Evolutionary conservation across 345 rosid genomes (phyloP).

Genomic region (Brassica rapa): DNA sequence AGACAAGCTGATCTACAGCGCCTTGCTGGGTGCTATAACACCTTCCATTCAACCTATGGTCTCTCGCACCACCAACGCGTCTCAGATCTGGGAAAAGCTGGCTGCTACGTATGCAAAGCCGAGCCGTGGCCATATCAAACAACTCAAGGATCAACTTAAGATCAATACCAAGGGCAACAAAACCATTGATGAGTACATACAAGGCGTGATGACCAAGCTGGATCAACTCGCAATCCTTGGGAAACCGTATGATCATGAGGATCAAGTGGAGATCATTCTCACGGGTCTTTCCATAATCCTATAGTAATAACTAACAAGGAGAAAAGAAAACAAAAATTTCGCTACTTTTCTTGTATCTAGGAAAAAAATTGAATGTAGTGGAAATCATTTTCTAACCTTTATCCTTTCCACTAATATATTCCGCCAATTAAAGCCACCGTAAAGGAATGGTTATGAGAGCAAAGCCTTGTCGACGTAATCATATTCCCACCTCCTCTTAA

Average conservation of each 20-base stretch:
- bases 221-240: background rate
- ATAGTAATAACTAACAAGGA: too few relatives aligned
- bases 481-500: slow-evolving; percentile 15
- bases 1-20: too few relatives aligned
- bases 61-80: background rate
- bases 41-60: background rate
- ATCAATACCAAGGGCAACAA: background rate
- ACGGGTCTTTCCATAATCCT: background rate
- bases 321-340: background rate
- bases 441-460: background rate
- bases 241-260: background rate
- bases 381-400: slow-evolving; percentile 27
- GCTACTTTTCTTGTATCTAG: background rate
- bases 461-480: slow-evolving; percentile 20
- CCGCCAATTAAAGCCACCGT: background rate
- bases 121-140: background rate
- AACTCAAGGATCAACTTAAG: background rate
- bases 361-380: background rate
- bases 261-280: background rate
- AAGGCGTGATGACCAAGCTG: background rate
- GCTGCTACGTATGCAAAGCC: background rate
- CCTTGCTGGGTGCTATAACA: background rate
- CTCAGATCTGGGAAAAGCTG: too few relatives aligned
- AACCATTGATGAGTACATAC: background rate
- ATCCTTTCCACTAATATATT: slow-evolving; percentile 23